Base-by-base conservation (phyloP, 441 rosid species). In the Euphorbia celastroides region DNA sequence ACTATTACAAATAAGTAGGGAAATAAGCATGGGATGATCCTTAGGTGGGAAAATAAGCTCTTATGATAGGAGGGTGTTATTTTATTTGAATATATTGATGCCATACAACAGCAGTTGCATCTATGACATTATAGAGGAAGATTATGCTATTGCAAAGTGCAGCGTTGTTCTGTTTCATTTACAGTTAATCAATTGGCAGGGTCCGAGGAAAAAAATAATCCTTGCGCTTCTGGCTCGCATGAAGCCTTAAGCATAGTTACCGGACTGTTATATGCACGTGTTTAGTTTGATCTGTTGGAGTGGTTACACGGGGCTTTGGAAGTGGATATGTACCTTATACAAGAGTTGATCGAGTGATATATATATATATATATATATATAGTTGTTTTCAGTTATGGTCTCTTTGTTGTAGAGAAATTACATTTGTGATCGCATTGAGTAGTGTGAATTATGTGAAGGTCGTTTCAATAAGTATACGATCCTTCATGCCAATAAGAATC, bases 121-220 rank as follows among this genome's bases (percentile, higher is more conserved):
- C 31, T 55, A 19, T 55, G 26, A 55, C 20, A 27, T 57, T 16
- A 16, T 57, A 14, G 26, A 11, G 36, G 9, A 27, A 17, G 36
- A 57, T 26, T 57, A 57, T 14, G 36, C 28, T 57, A 26, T 7
- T 31, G 41, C 25, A 7, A 1, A 16, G 17, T 54, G 25, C 17
- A 13, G 5, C 16, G 8, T 64, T 23, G 8, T 64, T 51, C 6
- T 14, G 28, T 32, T 13, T 32, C 52, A 48, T 57, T 70, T 22
- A 67, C 9, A 9, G 60, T 25, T 58, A 16, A 59, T 64, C 72
- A 31, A 56, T 62, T 70, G 75, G 68, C 82, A 87, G 92, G 92
- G 89, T 17, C 92, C 89, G 12, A 84, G 89, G 75, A 84, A 80
- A 81, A 84, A 83, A 80, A 83, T 87, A 69, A 81, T 83, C 22